Conservation (phyloP, 2,329 filamentous ascomycete genomes). For the Hysterium pulicare region DNA sequence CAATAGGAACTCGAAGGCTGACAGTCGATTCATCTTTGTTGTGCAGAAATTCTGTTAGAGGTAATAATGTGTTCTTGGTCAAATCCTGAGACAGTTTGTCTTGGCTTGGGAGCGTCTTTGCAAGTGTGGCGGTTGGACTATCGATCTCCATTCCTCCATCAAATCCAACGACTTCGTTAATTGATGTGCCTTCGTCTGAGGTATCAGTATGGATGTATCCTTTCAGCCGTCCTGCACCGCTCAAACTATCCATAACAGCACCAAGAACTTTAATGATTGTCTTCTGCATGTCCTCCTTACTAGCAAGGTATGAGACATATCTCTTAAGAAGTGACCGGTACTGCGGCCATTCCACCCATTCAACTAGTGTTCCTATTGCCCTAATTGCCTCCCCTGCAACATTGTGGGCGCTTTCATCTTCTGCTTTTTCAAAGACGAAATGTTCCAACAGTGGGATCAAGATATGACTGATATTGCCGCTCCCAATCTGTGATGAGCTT, state of each 20-base stretch:
- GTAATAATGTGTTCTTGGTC: slow-evolving; percentile 70
- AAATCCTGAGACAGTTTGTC: slow-evolving; percentile 71
- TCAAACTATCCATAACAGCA: slow-evolving; percentile 74
- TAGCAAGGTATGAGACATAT: slow-evolving; percentile 77
- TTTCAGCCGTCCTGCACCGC: slow-evolving; percentile 46
- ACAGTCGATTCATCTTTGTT: slow-evolving; percentile 94
- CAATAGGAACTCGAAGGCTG: slow-evolving; percentile 85
- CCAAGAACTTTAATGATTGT: slow-evolving; percentile 78
- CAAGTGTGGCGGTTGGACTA: slow-evolving; percentile 43
- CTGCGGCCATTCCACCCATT: slow-evolving; percentile 83
- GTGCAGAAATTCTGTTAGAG: slow-evolving; percentile 79
- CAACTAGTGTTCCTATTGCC: slow-evolving; percentile 71
- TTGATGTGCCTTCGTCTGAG: slow-evolving; percentile 43
- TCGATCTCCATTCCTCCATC: slow-evolving; percentile 24
- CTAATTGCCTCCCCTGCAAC: slow-evolving; percentile 82
- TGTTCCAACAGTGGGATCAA: slow-evolving; percentile 91
- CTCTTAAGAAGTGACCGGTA: slow-evolving; percentile 80
- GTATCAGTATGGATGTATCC: slow-evolving; percentile 27
- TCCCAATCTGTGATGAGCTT: slow-evolving; percentile 66
- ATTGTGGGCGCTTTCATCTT: slow-evolving; percentile 75
- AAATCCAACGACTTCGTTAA: slow-evolving; percentile 13
- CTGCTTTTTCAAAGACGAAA: slow-evolving; percentile 80
- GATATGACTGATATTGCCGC: slow-evolving; percentile 77
- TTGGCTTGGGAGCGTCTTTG: slow-evolving; percentile 62
- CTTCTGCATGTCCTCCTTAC: slow-evolving; percentile 80